Evolutionary conservation across 148 eudicot genomes (phyloP).

Genomic region (Chenopodium berlandieri): DNA sequence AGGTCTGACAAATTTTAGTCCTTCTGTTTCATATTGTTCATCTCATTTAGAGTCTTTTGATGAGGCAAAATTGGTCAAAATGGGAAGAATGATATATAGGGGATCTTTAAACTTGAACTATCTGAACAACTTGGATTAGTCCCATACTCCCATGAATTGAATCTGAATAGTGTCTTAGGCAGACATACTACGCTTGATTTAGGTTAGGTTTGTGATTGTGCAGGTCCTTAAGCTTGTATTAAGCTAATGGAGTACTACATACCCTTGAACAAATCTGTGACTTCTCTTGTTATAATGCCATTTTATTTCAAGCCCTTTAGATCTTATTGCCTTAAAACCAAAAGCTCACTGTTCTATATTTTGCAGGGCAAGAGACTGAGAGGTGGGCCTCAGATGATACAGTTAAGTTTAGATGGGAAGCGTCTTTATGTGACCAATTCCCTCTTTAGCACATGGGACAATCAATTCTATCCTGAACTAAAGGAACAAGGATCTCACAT

Average conservation of each 20-base stretch:
- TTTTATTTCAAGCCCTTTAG: not conserved
- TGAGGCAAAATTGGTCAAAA: no score
- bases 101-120: not conserved
- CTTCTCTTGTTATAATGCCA: not conserved
- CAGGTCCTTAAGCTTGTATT: not conserved
- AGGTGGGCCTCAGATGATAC: constrained; percentile 99
- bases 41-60: no score
- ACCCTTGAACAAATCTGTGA: not conserved
- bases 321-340: not conserved
- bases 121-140: not conserved
- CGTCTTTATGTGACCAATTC: constrained; percentile 91
- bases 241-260: not conserved
- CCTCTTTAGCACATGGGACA: constrained; percentile 90
- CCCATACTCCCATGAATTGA: not conserved
- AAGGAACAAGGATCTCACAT: constrained; percentile 84
- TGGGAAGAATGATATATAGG: not conserved
- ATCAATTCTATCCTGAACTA: constrained; percentile 88
- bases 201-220: not conserved
- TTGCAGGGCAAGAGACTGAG: constrained; percentile 70
- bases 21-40: no score
- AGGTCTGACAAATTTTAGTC: no score
- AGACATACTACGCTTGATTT: not conserved
- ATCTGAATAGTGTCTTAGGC: not conserved
- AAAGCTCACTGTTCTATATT: not conserved
- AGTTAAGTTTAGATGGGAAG: constrained; percentile 91